Conservation (phyloP, 2,329 filamentous ascomycete species). For the Aplosporella prunicola region DNA sequence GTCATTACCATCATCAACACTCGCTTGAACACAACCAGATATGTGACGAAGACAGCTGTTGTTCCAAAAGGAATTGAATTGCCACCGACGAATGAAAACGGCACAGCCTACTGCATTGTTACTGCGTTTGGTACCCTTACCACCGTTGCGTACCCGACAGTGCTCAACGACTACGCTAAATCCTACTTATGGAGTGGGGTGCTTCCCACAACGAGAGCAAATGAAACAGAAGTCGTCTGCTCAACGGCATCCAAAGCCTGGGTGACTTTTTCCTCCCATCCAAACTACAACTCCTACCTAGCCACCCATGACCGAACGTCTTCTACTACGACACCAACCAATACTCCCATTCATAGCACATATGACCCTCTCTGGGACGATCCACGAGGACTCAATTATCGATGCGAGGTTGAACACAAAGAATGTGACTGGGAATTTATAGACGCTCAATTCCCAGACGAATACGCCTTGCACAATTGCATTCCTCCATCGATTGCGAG, state of each 20-base stretch:
- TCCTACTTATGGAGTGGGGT: neutral
- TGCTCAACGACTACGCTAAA: neutral
- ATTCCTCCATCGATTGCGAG: neutral
- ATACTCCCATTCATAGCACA: neutral
- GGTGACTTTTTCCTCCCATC: neutral
- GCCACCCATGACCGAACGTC: no score
- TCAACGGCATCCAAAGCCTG: neutral
- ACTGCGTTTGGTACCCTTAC: neutral
- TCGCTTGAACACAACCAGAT: constrained; percentile 2
- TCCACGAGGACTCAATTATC: constrained; percentile 1
- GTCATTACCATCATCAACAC: constrained; percentile 8
- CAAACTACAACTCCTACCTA: neutral
- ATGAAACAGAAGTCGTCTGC: neutral
- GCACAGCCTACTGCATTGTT: neutral
- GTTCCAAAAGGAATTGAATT: neutral
- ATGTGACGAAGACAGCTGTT: constrained; percentile 2
- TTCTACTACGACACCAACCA: neutral
- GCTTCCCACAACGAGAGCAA: neutral
- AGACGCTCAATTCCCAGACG: neutral
- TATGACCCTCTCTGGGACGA: neutral
- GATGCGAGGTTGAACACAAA: no score
- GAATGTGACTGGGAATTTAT: neutral
- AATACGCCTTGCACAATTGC: neutral
- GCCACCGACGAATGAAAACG: constrained; percentile 1
- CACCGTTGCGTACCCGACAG: neutral